Evolutionary conservation across 2,329 filamentous ascomycete genomes (phyloP).

Genomic region (Cytospora schulzeri): DNA sequence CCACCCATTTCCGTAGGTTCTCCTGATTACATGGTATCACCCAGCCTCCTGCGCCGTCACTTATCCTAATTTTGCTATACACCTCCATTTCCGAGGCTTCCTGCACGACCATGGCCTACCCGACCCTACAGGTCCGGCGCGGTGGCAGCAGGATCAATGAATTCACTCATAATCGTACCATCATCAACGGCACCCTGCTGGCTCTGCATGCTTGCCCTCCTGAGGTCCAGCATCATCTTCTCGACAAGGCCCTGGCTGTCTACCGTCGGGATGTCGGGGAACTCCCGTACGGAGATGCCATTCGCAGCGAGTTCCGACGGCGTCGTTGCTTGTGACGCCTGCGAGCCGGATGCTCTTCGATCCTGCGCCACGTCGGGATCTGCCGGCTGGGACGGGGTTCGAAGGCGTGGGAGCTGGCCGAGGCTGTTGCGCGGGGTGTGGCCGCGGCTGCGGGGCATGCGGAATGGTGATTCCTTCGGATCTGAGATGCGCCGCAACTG

Average conservation of each 20-base stretch:
- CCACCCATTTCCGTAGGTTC: background rate
- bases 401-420: conserved; percentile 21
- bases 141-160: background rate
- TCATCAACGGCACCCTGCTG: conserved; percentile 8
- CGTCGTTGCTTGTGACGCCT: conserved; percentile 27
- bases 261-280: conserved; percentile 43
- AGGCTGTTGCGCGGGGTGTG: conserved; percentile 25
- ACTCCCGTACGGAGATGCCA: conserved; percentile 32
- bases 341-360: conserved; percentile 22
- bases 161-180: background rate
- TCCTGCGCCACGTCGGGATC: conserved; percentile 19
- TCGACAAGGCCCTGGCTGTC: conserved; percentile 54
- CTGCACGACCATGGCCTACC: background rate
- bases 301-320: conserved; percentile 26
- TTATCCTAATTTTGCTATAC: background rate
- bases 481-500: conserved; percentile 28
- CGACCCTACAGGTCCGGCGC: background rate
- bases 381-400: conserved; percentile 19
- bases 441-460: conserved; percentile 16
- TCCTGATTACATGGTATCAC: background rate
- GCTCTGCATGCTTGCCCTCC: conserved; percentile 39
- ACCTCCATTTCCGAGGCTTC: background rate
- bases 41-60: background rate
- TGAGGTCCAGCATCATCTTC: conserved; percentile 55
- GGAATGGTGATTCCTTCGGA: conserved; percentile 21